Percentiles rank a stretch among this genome's conserved stretches.
Evolutionary conservation across 2,329 filamentous ascomycete genomes (phyloP).

Genomic region (Ceratocystis variospora): DNA sequence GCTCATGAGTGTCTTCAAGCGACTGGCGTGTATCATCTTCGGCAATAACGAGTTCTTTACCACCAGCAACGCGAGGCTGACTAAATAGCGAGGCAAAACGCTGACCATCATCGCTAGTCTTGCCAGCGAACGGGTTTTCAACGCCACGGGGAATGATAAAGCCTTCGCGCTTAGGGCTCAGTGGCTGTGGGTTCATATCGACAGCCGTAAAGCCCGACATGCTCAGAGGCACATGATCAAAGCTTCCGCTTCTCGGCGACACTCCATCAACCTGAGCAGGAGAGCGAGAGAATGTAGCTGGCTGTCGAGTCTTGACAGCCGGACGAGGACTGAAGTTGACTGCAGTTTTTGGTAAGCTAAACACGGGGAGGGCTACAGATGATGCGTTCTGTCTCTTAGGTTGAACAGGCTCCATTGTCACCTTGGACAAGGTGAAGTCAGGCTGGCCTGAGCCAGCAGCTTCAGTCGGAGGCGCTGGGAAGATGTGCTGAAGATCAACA

Average conservation of each 20-base stretch:
- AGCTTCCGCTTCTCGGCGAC: conserved; percentile 9
- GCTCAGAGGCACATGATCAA: conserved; percentile 3
- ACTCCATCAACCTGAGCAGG: conserved; percentile 5
- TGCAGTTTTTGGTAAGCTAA: conserved; percentile 7
- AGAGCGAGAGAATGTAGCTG: neutral
- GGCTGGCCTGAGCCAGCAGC: neutral
- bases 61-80: conserved; percentile 24
- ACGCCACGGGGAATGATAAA: conserved; percentile 42
- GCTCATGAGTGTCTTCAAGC: conserved; percentile 28
- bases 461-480: conserved; percentile 13
- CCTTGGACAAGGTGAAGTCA: conserved; percentile 4
- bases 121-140: conserved; percentile 24
- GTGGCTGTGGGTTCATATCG: conserved; percentile 15
- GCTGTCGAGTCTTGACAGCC: neutral
- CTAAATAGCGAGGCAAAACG: conserved; percentile 33
- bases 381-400: conserved; percentile 6
- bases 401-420: conserved; percentile 8
- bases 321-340: conserved; percentile 10
- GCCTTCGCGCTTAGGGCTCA: conserved; percentile 39
- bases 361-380: neutral
- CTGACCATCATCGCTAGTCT: conserved; percentile 22
- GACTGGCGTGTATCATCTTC: conserved; percentile 52
- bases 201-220: conserved; percentile 15
- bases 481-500: conserved; percentile 17
- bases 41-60: conserved; percentile 36